Percentiles rank a stretch among this genome's conserved stretches.
Evolutionary conservation across 768 basidiomycete genomes (phyloP).

Genomic region (Russula vinacea): DNA sequence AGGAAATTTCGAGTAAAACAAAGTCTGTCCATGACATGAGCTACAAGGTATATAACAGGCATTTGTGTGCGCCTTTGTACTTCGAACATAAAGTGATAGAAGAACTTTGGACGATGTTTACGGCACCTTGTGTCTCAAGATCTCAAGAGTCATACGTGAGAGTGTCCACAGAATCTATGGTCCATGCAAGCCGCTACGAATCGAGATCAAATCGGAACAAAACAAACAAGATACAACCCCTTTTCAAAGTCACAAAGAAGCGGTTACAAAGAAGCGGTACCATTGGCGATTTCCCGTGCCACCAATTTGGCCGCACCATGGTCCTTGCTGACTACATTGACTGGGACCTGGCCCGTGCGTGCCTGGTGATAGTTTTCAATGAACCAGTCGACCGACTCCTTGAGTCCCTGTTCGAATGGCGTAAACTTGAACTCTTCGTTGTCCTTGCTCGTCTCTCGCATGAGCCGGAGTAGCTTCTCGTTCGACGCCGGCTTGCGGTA

Average conservation of each 20-base stretch:
- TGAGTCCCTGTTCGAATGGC: slow-evolving; percentile 3
- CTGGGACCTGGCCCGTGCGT: background rate
- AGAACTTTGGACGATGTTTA: no score
- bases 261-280: background rate
- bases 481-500: slow-evolving; percentile 3
- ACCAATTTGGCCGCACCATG: background rate
- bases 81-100: background rate
- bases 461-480: background rate
- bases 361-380: slow-evolving; percentile 3
- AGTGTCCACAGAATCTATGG: background rate
- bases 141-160: background rate
- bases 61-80: background rate
- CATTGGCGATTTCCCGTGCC: background rate
- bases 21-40: no score
- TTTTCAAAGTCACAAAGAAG: background rate
- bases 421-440: slow-evolving; percentile 1
- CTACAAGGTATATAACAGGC: background rate
- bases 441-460: slow-evolving; percentile 1
- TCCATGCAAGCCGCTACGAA: background rate
- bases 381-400: slow-evolving; percentile 3
- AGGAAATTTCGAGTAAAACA: no score
- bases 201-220: background rate
- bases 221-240: background rate
- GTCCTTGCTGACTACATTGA: background rate
- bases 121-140: background rate